phyloP scores from a whole-genome alignment of 2,329 filamentous ascomycete species.

The Hymenoscyphus repandus region DNA sequence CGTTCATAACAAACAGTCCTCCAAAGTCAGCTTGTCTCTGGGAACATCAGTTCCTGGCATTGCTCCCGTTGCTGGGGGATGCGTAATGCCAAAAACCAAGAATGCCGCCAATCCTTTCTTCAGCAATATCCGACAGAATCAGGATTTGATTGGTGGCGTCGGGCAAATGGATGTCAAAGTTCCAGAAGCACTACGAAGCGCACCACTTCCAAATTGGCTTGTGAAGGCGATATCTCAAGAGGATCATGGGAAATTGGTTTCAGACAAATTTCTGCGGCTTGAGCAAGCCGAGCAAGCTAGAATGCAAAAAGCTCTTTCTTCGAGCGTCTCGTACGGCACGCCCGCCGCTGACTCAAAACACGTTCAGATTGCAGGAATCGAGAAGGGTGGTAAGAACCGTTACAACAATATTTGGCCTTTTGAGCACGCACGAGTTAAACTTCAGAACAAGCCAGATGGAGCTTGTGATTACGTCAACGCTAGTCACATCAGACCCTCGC shows the following conservation, averaged over 20 bases:
- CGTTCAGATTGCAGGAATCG: slow-evolving; percentile 82
- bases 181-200: slow-evolving; percentile 45
- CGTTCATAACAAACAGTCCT: slow-evolving; percentile 30
- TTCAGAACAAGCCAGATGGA: slow-evolving; percentile 61
- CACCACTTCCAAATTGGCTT: slow-evolving; percentile 69
- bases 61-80: slow-evolving; percentile 82
- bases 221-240: slow-evolving; percentile 57
- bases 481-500: slow-evolving; percentile 72
- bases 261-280: slow-evolving; percentile 77
- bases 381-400: slow-evolving; percentile 90
- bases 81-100: slow-evolving; percentile 67
- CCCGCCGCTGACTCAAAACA: slow-evolving; percentile 27
- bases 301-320: slow-evolving; percentile 78
- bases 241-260: slow-evolving; percentile 74
- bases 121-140: slow-evolving; percentile 91
- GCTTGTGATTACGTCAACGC: slow-evolving; percentile 95
- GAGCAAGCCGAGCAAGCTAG: slow-evolving; percentile 82
- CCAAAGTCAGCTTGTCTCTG: slow-evolving; percentile 46
- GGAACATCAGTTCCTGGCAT: slow-evolving; percentile 44
- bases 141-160: slow-evolving; percentile 89
- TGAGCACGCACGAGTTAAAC: slow-evolving; percentile 82
- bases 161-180: slow-evolving; percentile 68
- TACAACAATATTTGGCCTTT: slow-evolving; percentile 98
- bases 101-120: slow-evolving; percentile 84
- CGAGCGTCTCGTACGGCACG: slow-evolving; percentile 51